Conservation (phyloP, 106 monocot genomes). For the Posidonia australis region DNA sequence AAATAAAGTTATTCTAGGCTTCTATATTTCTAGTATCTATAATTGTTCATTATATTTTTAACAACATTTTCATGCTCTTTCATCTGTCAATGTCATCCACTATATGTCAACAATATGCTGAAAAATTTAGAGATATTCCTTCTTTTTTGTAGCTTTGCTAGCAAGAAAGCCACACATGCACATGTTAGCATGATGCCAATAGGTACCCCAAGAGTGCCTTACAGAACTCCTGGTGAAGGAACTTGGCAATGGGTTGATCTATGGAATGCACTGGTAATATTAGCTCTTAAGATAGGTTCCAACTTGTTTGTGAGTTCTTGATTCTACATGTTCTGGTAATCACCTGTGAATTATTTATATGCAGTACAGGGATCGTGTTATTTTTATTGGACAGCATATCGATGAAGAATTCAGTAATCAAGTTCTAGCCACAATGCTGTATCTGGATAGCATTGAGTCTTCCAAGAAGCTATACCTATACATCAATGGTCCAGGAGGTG, state of each 20-base stretch:
- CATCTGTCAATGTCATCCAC: too few relatives aligned
- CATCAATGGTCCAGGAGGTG: constrained; percentile 92
- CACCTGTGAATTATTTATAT: constrained; percentile 6
- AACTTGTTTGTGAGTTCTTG: constrained; percentile 4
- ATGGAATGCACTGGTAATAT: constrained; percentile 74
- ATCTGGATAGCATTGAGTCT: constrained; percentile 75
- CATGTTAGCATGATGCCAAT: constrained; percentile 73
- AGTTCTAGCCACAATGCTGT: constrained; percentile 80
- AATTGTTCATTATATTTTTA: too few relatives aligned
- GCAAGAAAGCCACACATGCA: constrained; percentile 23
- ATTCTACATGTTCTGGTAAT: not conserved
- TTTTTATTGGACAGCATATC: constrained; percentile 82
- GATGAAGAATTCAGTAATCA: constrained; percentile 90
- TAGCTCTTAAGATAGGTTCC: not conserved
- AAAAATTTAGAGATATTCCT: not conserved
- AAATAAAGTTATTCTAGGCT: too few relatives aligned
- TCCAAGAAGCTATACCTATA: constrained; percentile 71
- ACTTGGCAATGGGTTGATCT: constrained; percentile 88
- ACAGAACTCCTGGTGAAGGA: constrained; percentile 76
- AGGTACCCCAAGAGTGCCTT: constrained; percentile 80
- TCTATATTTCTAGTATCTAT: too few relatives aligned
- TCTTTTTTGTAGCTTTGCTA: constrained; percentile 22
- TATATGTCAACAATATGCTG: too few relatives aligned
- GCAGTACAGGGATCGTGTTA: constrained; percentile 88
- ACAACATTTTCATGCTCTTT: too few relatives aligned